Evolutionary conservation across 2,329 filamentous ascomycete species (phyloP), one percentile per base, ranked within the genome.

Genomic region (Neofusicoccum ribis): DNA sequence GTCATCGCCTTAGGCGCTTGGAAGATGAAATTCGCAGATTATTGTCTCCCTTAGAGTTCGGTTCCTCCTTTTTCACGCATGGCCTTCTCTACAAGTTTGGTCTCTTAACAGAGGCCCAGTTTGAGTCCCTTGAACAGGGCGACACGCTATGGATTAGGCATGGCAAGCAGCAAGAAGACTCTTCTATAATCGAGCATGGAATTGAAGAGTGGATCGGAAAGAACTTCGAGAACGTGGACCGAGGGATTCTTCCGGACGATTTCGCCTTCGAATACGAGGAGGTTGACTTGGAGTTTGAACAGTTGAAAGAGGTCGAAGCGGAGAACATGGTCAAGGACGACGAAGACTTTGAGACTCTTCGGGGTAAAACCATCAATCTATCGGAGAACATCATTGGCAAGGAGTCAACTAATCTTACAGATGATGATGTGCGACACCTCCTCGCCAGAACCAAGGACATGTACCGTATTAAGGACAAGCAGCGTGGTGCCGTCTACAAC

Each of bases 401-500:
- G n/a, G 67, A 68, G 5, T 69, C 70, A 14, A 64, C 34, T 1
- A 17, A 14, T 23, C 14, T 59, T 74, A 77, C 69, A 0, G 70
- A 74, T 59, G 61, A 72, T 34, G 69, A 79, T 56, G 70, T 82
- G 43, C 66, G 78, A 60, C 68, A 78, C 50, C 69, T 79, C 39
- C 69, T 83, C 47, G 70, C 78, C 59, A 67, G 66, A 6, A 74
- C 75, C 23, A 58, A 80, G 0, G 83, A 93, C 69, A 75, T 94
- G 15, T 91, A 86, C 77, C 80, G 83, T 0, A 85, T 94, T 11
- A 81, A 83, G 0, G 70, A 76, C 0, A 74, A 78, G 3, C 74
- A 83, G 17, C 86, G 92, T 5, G 88, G 88, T 0, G 79, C 82
- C 0, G 80, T 94, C 0, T 96, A 93, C 75, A 84, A 86, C 49